These are phyloP conservation scores for Kregervanrija delftensis DNA, from an alignment of 805 yeast species.

Conservation along the genomic window DNA sequence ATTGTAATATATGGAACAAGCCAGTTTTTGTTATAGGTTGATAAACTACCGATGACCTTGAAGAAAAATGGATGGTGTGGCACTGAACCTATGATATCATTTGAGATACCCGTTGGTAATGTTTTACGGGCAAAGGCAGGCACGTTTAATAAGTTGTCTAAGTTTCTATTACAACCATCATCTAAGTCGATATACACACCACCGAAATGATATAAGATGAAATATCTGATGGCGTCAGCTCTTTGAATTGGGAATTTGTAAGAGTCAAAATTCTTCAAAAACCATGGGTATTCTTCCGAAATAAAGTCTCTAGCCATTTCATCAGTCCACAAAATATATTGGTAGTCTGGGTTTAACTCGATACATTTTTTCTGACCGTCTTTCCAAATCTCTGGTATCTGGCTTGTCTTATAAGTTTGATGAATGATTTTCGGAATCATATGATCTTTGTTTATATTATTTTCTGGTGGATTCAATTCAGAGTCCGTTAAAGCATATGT, in stretches of 20 bases:
- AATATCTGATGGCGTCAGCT: slow-evolving; percentile 88
- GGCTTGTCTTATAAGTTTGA: slow-evolving; percentile 79
- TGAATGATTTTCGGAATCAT: slow-evolving; percentile 87
- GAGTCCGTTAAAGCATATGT: slow-evolving; percentile 54
- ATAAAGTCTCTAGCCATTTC: slow-evolving; percentile 74
- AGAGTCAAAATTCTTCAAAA: slow-evolving; percentile 65
- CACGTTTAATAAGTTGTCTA: slow-evolving; percentile 74
- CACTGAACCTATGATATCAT: slow-evolving; percentile 87
- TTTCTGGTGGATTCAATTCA: slow-evolving; percentile 49
- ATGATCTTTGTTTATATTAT: slow-evolving; percentile 27
- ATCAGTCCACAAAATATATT: slow-evolving; percentile 89
- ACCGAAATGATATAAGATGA: slow-evolving; percentile 75
- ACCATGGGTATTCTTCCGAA: slow-evolving; percentile 79
- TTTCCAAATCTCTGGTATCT: slow-evolving; percentile 77
- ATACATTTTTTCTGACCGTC: slow-evolving; percentile 71
- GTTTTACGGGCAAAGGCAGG: slow-evolving; percentile 89
- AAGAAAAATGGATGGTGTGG: slow-evolving; percentile 83
- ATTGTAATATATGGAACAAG: slow-evolving; percentile 83
- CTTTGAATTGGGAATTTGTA: slow-evolving; percentile 80
- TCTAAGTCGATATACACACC: slow-evolving; percentile 89
- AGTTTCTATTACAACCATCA: slow-evolving; percentile 72
- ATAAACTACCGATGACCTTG: slow-evolving; percentile 58
- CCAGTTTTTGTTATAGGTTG: slow-evolving; percentile 66
- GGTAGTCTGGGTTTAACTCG: slow-evolving; percentile 79
- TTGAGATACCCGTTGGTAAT: slow-evolving; percentile 83